These are phyloP conservation scores for Actinidia arguta DNA, from an alignment of 179 eudicot species.

Conservation along the genomic window DNA sequence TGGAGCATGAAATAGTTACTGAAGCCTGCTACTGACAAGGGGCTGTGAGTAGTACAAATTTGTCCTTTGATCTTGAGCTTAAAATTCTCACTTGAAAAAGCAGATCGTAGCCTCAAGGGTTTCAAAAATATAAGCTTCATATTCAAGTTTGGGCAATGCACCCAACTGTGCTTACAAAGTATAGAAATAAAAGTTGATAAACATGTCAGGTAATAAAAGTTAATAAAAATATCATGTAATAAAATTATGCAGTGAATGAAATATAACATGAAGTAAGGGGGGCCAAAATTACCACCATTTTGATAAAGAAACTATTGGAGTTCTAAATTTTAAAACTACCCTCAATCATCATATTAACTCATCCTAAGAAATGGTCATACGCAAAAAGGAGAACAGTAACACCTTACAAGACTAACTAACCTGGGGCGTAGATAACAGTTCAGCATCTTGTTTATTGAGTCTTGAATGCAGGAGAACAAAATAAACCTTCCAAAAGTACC, in stretches of 20 bases:
- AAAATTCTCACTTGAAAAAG: not conserved
- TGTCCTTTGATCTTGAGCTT: not conserved
- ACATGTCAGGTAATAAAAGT: not conserved
- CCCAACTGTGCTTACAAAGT: not conserved
- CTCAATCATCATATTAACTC: slow-evolving; percentile 13
- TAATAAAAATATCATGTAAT: not conserved
- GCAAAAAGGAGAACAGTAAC: no score
- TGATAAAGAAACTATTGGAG: not conserved
- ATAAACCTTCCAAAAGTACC: slow-evolving; percentile 97
- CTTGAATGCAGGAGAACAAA: slow-evolving; percentile 91
- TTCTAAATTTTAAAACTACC: not conserved
- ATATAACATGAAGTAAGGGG: not conserved
- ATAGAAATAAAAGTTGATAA: not conserved
- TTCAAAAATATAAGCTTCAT: not conserved
- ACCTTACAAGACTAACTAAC: slow-evolving; percentile 39
- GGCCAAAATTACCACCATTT: not conserved
- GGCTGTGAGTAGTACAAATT: not conserved
- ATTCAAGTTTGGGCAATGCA: not conserved
- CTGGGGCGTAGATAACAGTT: slow-evolving; percentile 78
- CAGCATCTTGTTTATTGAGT: slow-evolving; percentile 77
- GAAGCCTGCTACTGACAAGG: not conserved
- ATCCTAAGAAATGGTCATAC: no score
- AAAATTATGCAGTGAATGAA: not conserved
- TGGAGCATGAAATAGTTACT: not conserved
- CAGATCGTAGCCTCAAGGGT: not conserved